Evolutionary conservation across 192 early-diverging fungal species (phyloP).

Genomic region (Umbelopsis ramanniana): DNA sequence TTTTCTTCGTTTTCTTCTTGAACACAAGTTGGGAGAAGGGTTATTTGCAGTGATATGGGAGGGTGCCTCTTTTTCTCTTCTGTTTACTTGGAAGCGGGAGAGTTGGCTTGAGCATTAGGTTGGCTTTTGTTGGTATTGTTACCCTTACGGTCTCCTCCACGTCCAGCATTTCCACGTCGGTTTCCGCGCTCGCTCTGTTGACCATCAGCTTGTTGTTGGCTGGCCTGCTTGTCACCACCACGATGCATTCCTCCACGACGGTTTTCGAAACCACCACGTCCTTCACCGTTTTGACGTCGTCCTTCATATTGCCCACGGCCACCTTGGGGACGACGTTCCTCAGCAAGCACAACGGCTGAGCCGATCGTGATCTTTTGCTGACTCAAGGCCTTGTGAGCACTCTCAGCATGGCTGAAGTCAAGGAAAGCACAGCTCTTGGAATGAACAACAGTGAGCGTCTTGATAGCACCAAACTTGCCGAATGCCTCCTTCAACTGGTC

Average conservation of each 20-base stretch:
- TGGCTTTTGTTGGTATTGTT: constrained; percentile 21
- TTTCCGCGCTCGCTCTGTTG: constrained; percentile 5
- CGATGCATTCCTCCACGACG: constrained; percentile 12
- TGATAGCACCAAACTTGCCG: constrained; percentile 42
- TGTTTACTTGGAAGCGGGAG: constrained; percentile 1
- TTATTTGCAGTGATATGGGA: constrained; percentile 2
- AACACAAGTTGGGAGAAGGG: constrained; percentile 3
- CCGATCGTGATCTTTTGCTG: constrained; percentile 39
- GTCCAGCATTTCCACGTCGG: constrained; percentile 19
- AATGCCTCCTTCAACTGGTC: constrained; percentile 45
- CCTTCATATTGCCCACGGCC: constrained; percentile 17
- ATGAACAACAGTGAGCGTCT: constrained; percentile 27
- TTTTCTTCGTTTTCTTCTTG: constrained; percentile 12
- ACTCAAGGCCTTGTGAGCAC: constrained; percentile 40
- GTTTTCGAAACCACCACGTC: constrained; percentile 14
- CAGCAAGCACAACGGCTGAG: constrained; percentile 25
- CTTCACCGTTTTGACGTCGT: constrained; percentile 17
- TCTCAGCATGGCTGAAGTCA: constrained; percentile 41
- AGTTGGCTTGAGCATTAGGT: constrained; percentile 20
- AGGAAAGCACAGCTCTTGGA: constrained; percentile 41
- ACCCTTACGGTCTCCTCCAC: constrained; percentile 20
- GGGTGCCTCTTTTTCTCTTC: background rate
- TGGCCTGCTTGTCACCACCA: constrained; percentile 8
- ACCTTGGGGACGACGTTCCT: constrained; percentile 28
- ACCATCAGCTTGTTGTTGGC: constrained; percentile 5